Conservation (phyloP, 371 early-diverging fungal genomes). For the Mucor irregularis region DNA sequence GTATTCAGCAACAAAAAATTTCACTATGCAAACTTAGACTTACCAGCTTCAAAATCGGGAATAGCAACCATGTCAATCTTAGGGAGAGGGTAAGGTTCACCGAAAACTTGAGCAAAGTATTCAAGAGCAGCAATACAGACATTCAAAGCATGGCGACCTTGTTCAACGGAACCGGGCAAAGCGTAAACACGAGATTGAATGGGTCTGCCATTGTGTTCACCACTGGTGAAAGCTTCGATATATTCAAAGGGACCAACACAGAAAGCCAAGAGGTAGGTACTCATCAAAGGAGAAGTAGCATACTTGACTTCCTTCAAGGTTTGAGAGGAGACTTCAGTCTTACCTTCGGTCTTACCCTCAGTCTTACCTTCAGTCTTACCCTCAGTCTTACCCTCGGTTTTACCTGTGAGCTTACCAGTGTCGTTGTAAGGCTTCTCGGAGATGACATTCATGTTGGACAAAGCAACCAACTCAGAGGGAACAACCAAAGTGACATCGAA, state of each 20-base stretch:
- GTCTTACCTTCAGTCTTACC: constrained; percentile 29
- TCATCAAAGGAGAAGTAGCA: constrained; percentile 88
- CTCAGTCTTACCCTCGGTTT: constrained; percentile 27
- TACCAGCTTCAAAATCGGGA: constrained; percentile 84
- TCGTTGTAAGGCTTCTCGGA: constrained; percentile 51
- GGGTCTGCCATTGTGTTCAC: constrained; percentile 52
- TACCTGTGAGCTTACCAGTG: constrained; percentile 24
- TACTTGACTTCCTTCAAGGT: constrained; percentile 69
- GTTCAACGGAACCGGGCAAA: constrained; percentile 65
- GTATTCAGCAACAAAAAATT: neutral
- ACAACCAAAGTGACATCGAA: constrained; percentile 85
- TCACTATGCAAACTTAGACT: neutral
- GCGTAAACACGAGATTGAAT: constrained; percentile 82
- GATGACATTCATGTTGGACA: constrained; percentile 85
- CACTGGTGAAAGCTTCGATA: constrained; percentile 74
- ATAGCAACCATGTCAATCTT: constrained; percentile 91
- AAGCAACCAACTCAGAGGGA: constrained; percentile 66
- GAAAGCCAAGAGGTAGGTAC: constrained; percentile 85
- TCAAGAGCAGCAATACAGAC: constrained; percentile 73
- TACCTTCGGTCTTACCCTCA: constrained; percentile 23
- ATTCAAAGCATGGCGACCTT: constrained; percentile 77
- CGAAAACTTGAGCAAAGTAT: constrained; percentile 83
- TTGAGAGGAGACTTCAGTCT: constrained; percentile 18
- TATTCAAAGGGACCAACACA: constrained; percentile 86
- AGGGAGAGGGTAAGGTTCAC: constrained; percentile 83